Conservation (phyloP, 441 rosid genomes). For the Capsella rubella region DNA sequence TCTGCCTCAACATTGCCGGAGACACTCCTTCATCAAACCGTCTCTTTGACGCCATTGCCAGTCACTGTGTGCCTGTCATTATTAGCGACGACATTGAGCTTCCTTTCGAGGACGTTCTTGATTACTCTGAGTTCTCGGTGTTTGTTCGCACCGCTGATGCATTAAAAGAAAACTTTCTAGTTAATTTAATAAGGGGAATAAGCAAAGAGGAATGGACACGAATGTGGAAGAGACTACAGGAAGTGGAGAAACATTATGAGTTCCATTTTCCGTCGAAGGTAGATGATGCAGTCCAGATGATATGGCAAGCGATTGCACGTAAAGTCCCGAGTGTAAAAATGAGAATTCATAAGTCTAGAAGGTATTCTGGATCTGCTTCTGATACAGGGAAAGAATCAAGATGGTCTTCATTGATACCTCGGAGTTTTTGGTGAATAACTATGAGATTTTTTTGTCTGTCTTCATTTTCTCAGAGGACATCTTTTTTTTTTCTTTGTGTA, state of each 20-base stretch:
- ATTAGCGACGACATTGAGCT: conserved; percentile 97
- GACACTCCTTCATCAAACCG: conserved; percentile 98
- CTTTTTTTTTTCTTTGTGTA: conserved; percentile 22
- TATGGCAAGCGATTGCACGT: conserved; percentile 88
- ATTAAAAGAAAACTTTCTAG: conserved; percentile 66
- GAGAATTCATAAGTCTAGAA: conserved; percentile 69
- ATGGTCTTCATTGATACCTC: conserved; percentile 51
- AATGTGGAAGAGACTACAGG: conserved; percentile 78
- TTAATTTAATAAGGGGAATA: conserved; percentile 71
- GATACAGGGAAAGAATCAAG: conserved; percentile 35
- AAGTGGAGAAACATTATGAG: conserved; percentile 64
- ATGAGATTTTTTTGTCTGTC: conserved; percentile 23
- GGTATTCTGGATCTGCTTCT: conserved; percentile 51
- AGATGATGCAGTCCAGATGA: conserved; percentile 94
- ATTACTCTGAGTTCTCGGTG: conserved; percentile 89
- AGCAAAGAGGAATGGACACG: conserved; percentile 79
- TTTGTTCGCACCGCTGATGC: conserved; percentile 89
- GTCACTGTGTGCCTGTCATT: conserved; percentile 96
- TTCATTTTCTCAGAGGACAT: conserved; percentile 22
- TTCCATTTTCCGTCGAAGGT: conserved; percentile 75
- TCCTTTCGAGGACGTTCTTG: conserved; percentile 87
- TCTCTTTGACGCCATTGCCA: conserved; percentile 93
- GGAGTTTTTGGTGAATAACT: conserved; percentile 62
- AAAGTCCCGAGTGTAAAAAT: conserved; percentile 69
- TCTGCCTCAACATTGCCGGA: conserved; percentile 96